Evolutionary conservation across 169 alveolate genomes (phyloP), one percentile per base, ranked within the genome.

Genomic region (Cryptosporidium sp.): DNA sequence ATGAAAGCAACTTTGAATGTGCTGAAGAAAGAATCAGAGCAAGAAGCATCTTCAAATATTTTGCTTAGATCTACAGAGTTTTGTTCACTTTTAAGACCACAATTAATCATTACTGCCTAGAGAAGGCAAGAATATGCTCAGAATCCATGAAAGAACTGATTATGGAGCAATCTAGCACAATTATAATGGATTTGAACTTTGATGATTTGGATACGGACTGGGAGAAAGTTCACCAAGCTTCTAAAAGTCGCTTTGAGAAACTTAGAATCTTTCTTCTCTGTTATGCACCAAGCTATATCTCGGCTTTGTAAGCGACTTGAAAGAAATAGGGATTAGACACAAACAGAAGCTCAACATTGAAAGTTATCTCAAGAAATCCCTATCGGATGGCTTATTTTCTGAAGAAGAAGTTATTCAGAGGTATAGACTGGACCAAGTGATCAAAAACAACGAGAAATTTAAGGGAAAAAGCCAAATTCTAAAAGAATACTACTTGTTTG

Each of bases 131-230:
- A 39, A 93, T 59, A 29, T 95, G 97, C 74, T 94, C 96, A 18
- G 89, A 65, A 26, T 94, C 95, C 50, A 95, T 95, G 97, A 93
- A 91, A 86, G 95, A 95, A 73, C 85, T 95, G 84, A 94, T 95
- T 31, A 84, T 95, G 70, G 97, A 95, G 92, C 97, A 95, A 84
- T 94, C 48, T 0, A 41, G 48, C 97, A 50, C 97, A 29, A 93
- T 95, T 33, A 96, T 93, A 85, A 94, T 95, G 71, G 97, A 95
- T 61, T 94, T 94, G 80, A 94, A 41, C 12, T 41, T 8, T 33
- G n/a, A 23, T 68, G 74, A 33, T 3, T 7, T 31, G 50, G 4
- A 68, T 35, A 3, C 29, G 3, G 26, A 68, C 14, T 68, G 23
- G 51, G 52, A 37, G 43, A 68, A 37, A 14, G 51, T 68, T 33